A percentile compares a stretch with the other conserved stretches of the same genome.
Conservation (phyloP, 2,329 filamentous ascomycete genomes). For the Talaromyces rugulosus region DNA sequence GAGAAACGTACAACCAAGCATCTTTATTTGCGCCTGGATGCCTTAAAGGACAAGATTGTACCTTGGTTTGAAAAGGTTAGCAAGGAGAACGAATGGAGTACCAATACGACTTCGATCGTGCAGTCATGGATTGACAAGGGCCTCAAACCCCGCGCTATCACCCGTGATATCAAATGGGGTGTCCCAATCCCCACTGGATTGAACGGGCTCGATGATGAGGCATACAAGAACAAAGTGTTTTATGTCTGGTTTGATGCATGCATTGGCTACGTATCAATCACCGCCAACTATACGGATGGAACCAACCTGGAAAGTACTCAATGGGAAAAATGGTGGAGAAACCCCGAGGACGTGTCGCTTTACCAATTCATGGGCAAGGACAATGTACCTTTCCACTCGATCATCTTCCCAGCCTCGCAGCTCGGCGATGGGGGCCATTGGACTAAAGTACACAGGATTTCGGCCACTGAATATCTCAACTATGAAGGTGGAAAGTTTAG, state of each 20-base stretch:
- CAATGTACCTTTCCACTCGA: constrained; percentile 81
- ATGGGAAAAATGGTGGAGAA: constrained; percentile 94
- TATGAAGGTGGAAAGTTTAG: constrained; percentile 90
- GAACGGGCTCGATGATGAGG: constrained; percentile 37
- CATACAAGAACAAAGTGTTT: constrained; percentile 73
- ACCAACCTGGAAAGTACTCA: constrained; percentile 36
- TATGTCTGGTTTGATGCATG: constrained; percentile 94
- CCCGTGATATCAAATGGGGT: constrained; percentile 89
- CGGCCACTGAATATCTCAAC: constrained; percentile 84
- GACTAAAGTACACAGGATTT: constrained; percentile 85
- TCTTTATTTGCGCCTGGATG: constrained; percentile 81
- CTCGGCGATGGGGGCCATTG: constrained; percentile 79
- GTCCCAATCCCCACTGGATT: constrained; percentile 48
- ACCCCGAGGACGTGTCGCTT: constrained; percentile 79
- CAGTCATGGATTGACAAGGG: constrained; percentile 62
- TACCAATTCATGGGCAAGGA: constrained; percentile 98
- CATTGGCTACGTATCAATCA: constrained; percentile 94
- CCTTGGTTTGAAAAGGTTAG: constrained; percentile 72
- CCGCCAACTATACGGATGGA: constrained; percentile 73
- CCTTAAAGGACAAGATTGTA: constrained; percentile 71
- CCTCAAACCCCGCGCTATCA: constrained; percentile 81
- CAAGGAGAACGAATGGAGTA: constrained; percentile 58
- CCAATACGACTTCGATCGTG: constrained; percentile 42
- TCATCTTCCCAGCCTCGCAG: constrained; percentile 86
- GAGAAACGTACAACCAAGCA: constrained; percentile 81